Percentiles rank a stretch among this genome's conserved stretches.
Evolutionary conservation across 2,329 filamentous ascomycete species (phyloP).

Genomic region (Thielaviopsis punctulata): DNA sequence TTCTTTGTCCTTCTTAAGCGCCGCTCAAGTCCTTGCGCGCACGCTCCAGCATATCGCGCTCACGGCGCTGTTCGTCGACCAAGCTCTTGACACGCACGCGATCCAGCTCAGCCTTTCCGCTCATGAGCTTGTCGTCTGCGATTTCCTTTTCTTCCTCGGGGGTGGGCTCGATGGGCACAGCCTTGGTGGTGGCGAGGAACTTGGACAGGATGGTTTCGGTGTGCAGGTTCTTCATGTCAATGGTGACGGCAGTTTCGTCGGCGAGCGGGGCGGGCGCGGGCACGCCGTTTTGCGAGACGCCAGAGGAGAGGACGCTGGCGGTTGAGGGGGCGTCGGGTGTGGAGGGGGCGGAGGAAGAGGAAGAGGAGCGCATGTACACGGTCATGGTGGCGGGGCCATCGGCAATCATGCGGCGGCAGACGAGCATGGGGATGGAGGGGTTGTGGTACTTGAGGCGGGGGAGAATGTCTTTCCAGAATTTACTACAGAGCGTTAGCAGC

Average conservation of each 20-base stretch:
- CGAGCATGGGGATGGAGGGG: slow-evolving; percentile 64
- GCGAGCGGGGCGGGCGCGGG: slow-evolving; percentile 28
- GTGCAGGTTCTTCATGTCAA: slow-evolving; percentile 46
- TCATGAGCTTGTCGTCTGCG: not conserved
- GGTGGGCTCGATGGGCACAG: slow-evolving; percentile 37
- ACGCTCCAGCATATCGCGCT: slow-evolving; percentile 10
- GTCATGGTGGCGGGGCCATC: slow-evolving; percentile 42
- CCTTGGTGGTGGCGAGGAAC: slow-evolving; percentile 45
- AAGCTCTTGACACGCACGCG: slow-evolving; percentile 4
- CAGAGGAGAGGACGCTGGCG: slow-evolving; percentile 26
- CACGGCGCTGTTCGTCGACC: slow-evolving; percentile 8
- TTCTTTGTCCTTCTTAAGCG: not conserved
- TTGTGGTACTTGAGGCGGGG: slow-evolving; percentile 91
- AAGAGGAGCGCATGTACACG: slow-evolving; percentile 39
- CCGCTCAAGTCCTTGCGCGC: slow-evolving; percentile 8
- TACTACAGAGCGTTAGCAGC: slow-evolving; percentile 32
- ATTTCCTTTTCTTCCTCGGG: slow-evolving; percentile 39
- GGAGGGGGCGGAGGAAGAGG: slow-evolving; percentile 15
- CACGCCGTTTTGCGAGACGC: slow-evolving; percentile 25
- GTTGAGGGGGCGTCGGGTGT: slow-evolving; percentile 21
- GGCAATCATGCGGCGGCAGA: slow-evolving; percentile 49
- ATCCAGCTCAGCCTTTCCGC: slow-evolving; percentile 1
- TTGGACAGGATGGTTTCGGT: slow-evolving; percentile 45
- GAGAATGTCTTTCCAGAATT: slow-evolving; percentile 75
- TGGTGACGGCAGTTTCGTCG: slow-evolving; percentile 32